Evolutionary conservation across 2,329 filamentous ascomycete genomes (phyloP).

Genomic region (Neodidymelliopsis sp.): DNA sequence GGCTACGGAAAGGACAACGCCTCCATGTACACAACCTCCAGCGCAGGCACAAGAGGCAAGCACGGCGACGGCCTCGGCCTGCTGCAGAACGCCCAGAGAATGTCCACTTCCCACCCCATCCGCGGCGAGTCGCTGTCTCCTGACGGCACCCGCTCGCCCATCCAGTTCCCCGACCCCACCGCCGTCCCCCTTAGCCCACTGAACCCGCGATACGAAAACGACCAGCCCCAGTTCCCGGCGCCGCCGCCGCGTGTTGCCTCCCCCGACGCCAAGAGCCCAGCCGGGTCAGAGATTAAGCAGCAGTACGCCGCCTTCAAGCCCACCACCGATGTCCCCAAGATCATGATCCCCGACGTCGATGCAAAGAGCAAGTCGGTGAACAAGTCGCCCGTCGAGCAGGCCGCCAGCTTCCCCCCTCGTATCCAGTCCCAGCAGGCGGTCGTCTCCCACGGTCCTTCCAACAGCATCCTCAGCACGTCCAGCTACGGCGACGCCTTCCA

Average conservation of each 20-base stretch:
- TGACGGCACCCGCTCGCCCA: conserved; percentile 37
- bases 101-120: conserved; percentile 63
- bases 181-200: conserved; percentile 40
- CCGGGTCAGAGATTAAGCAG: conserved; percentile 28
- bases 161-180: conserved; percentile 45
- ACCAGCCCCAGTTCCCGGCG: conserved; percentile 23
- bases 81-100: conserved; percentile 64
- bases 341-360: conserved; percentile 31
- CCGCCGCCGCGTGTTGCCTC: conserved; percentile 19
- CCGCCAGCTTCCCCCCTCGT: conserved; percentile 32
- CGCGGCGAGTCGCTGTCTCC: conserved; percentile 50
- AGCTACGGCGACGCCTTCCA: conserved; percentile 65
- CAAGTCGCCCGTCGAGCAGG: conserved; percentile 33
- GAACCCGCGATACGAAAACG: conserved; percentile 35
- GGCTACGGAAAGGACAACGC: conserved; percentile 48
- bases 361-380: conserved; percentile 33
- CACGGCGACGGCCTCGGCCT: conserved; percentile 61
- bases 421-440: conserved; percentile 49
- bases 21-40: conserved; percentile 62
- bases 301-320: conserved; percentile 49
- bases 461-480: conserved; percentile 57
- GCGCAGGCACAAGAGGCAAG: conserved; percentile 55
- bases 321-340: conserved; percentile 35
- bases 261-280: conserved; percentile 8
- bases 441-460: conserved; percentile 43